Evolutionary conservation across 2,329 filamentous ascomycete species (phyloP).

Genomic region (Nemania bipapillata): DNA sequence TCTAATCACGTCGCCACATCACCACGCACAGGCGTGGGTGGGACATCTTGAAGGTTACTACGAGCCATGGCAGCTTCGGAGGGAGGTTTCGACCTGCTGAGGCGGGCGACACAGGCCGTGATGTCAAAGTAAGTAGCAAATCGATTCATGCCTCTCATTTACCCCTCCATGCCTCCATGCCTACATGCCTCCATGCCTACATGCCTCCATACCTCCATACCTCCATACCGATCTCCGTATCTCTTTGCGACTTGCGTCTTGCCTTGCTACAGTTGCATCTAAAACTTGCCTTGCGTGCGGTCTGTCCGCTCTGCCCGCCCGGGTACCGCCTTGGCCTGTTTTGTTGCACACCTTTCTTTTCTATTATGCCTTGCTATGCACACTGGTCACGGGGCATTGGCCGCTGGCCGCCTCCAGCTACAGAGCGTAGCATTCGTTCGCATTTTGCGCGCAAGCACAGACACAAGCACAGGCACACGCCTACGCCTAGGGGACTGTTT

Average conservation of each 20-base stretch:
- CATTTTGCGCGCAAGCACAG: slow-evolving; percentile 20
- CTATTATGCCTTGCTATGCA: slow-evolving; percentile 26
- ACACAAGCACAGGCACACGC: slow-evolving; percentile 10
- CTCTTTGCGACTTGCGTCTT: slow-evolving; percentile 31
- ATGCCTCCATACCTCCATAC: slow-evolving; percentile 9
- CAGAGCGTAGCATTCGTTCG: slow-evolving; percentile 33
- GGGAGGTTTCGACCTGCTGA: slow-evolving; percentile 67
- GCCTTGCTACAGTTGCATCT: slow-evolving; percentile 34
- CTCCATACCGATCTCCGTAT: slow-evolving; percentile 20
- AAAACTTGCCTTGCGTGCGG: slow-evolving; percentile 18
- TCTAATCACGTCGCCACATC: slow-evolving; percentile 18
- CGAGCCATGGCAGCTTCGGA: slow-evolving; percentile 63
- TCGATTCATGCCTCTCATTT: slow-evolving; percentile 43
- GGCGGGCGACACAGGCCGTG: slow-evolving; percentile 71
- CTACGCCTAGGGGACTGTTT: slow-evolving; percentile 20
- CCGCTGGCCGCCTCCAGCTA: slow-evolving; percentile 22
- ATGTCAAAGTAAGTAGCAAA: slow-evolving; percentile 66
- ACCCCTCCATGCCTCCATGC: slow-evolving; percentile 39
- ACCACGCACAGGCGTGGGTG: slow-evolving; percentile 36
- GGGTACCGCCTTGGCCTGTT: slow-evolving; percentile 25
- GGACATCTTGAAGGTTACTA: slow-evolving; percentile 35
- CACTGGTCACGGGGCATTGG: slow-evolving; percentile 1
- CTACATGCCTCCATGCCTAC: slow-evolving; percentile 34
- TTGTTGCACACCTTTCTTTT: slow-evolving; percentile 26
- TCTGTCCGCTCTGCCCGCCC: slow-evolving; percentile 18